phyloP scores from a whole-genome alignment of 2,329 filamentous ascomycete genomes.

The Dryadomyces sulphureus region DNA sequence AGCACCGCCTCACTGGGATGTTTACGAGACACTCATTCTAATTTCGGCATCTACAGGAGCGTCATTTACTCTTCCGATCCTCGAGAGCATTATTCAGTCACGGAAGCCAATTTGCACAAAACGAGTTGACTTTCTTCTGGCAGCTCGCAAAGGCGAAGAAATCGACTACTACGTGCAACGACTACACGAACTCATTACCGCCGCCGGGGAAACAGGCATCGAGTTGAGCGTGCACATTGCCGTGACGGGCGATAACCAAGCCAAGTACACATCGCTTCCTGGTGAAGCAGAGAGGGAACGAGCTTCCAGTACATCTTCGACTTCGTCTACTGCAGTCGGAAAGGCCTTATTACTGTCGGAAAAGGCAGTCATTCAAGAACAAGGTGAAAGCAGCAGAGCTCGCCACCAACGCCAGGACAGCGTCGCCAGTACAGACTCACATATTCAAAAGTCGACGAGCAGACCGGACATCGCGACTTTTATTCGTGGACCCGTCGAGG shows the following conservation, averaged over 20 bases:
- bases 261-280: not conserved
- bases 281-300: not conserved
- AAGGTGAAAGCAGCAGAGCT: not conserved
- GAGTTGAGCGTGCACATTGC: constrained; percentile 38
- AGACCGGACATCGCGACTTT: constrained; percentile 36
- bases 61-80: constrained; percentile 44
- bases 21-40: constrained; percentile 44
- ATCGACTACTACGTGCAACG: constrained; percentile 39
- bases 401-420: constrained; percentile 8
- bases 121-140: constrained; percentile 36
- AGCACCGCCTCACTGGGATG: constrained; percentile 37
- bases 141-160: constrained; percentile 36
- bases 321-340: no score
- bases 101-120: constrained; percentile 30
- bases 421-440: constrained; percentile 19
- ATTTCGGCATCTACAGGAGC: constrained; percentile 49
- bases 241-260: constrained; percentile 25
- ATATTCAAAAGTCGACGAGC: constrained; percentile 28
- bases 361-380: constrained; percentile 11
- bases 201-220: constrained; percentile 28
- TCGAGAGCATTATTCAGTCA: constrained; percentile 35
- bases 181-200: constrained; percentile 28
- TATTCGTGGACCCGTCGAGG: constrained; percentile 39
- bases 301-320: not conserved
- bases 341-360: no score